A percentile compares a stretch with the other conserved stretches of the same genome.
Evolutionary conservation across 2,329 filamentous ascomycete species (phyloP).

Genomic region (Decorospora gaudefroyi): DNA sequence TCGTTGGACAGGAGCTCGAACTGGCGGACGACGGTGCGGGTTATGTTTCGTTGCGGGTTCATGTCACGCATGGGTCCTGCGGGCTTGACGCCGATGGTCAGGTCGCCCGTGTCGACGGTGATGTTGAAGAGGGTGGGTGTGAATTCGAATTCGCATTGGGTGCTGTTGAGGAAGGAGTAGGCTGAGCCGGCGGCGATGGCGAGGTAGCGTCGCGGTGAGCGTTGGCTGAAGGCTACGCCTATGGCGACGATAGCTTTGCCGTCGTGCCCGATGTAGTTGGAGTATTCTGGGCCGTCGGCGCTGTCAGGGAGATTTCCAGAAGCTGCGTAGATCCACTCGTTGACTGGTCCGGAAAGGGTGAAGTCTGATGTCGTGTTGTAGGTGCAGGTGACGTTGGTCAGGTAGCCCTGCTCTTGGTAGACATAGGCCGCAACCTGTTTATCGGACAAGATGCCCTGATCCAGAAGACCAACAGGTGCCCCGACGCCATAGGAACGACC

Average conservation of each 20-base stretch:
- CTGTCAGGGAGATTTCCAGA: conserved; percentile 32
- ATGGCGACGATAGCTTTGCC: conserved; percentile 40
- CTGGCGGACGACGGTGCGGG: conserved; percentile 37
- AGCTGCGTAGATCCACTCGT: conserved; percentile 34
- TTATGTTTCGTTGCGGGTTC: conserved; percentile 39
- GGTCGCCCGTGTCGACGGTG: conserved; percentile 33
- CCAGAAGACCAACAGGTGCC: conserved; percentile 44
- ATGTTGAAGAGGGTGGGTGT: conserved; percentile 36
- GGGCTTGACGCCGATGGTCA: conserved; percentile 36
- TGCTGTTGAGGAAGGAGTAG: conserved; percentile 38
- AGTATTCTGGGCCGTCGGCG: conserved; percentile 31
- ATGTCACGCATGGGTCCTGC: conserved; percentile 24
- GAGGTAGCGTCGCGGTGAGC: conserved; percentile 34
- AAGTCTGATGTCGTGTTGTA: conserved; percentile 47
- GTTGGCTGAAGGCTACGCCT: conserved; percentile 34
- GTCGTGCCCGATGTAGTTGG: conserved; percentile 39
- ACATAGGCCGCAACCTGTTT: conserved; percentile 33
- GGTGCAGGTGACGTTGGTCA: conserved; percentile 41
- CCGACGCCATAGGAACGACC: conserved; percentile 52
- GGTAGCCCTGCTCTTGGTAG: conserved; percentile 46
- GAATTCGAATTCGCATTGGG: conserved; percentile 42
- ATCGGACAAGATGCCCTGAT: conserved; percentile 23
- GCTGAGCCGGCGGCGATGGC: conserved; percentile 39
- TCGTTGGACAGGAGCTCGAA: conserved; percentile 48
- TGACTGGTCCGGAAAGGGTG: conserved; percentile 23